These are phyloP conservation scores for Globisporangium lucens DNA, from an alignment of 352 stramenopile species.

Conservation along the genomic window DNA sequence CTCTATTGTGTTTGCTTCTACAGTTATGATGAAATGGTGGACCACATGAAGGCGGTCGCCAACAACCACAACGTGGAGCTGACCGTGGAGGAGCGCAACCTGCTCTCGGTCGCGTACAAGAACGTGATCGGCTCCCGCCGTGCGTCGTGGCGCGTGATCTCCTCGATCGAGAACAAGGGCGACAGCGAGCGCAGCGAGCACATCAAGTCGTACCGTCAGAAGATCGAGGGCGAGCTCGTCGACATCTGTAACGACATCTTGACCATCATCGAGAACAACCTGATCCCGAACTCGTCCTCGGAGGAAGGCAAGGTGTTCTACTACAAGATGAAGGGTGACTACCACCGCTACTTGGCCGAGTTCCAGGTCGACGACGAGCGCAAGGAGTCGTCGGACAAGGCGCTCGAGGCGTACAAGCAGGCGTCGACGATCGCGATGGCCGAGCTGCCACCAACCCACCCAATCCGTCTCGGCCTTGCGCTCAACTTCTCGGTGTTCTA, in stretches of 20 bases:
- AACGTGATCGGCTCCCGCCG: constrained; percentile 98
- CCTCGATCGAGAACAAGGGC: constrained; percentile 92
- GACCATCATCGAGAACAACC: constrained; percentile 97
- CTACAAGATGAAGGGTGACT: constrained; percentile 99
- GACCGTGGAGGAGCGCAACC: constrained; percentile 98
- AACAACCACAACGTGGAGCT: constrained; percentile 95
- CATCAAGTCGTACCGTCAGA: constrained; percentile 95
- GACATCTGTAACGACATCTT: constrained; percentile 97
- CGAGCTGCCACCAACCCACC: constrained; percentile 77
- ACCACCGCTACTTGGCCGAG: constrained; percentile 99
- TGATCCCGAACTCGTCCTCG: constrained; percentile 97
- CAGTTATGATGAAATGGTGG: constrained; percentile 92
- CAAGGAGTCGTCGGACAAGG: constrained; percentile 81
- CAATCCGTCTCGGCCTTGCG: constrained; percentile 98
- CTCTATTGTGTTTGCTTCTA: background rate
- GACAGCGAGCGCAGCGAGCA: constrained; percentile 76
- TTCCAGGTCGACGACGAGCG: constrained; percentile 98
- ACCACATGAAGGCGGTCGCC: constrained; percentile 98
- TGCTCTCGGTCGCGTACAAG: constrained; percentile 94
- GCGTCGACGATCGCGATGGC: constrained; percentile 36
- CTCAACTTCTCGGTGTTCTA: constrained; percentile 99
- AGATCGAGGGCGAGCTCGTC: constrained; percentile 95
- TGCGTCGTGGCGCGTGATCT: constrained; percentile 98
- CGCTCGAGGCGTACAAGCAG: constrained; percentile 92
- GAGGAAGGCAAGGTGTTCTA: constrained; percentile 99